Base-by-base conservation (phyloP, 306 rosid genomes). In the Nissolia schottii region DNA sequence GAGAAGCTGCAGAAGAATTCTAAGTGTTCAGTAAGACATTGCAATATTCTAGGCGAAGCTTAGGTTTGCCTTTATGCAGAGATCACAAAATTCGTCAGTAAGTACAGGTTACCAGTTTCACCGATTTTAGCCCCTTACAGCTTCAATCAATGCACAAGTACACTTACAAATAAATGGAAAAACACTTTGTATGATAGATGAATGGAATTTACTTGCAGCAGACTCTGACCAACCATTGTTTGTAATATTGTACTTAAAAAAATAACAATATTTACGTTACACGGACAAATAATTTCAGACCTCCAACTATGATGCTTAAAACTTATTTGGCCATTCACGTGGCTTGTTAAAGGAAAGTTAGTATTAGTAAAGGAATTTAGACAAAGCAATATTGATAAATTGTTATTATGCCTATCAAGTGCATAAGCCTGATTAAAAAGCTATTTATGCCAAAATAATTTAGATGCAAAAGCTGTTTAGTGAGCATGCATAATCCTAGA, bases 1-100 rank as follows among this genome's bases (percentile, higher is more conserved):
- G 70, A 93, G 91, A 86, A 93, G 86, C 98, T 93, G 90, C 80
- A 57, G 68, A 75, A 45, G 25, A 49, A 19, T 66, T 79, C 15
- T 37, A 32, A 58, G 65, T 32, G 60, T 46, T 53, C 41, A 38
- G 40, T 35, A 14, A 66, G 23, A 80, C 12, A 48, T 64, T 58
- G 37, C 63, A 76, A 56, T 31, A 28, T 59, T 53, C 48, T 66
- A 25, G 35, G 69, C 3, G 38, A 66, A 46, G 67, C 29, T 40
- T 7, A 61, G 10, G 22, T 19, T 38, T 45, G 75, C 38, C 19
- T 49, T 41, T 25, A 61, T 13, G 10, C 10, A 51, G 22, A 66
- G 41, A 60, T 25, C 1, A 65, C 23, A 65, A 38, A 32, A 64
- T 22, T 11, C 41, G 31, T 11, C 61, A n/a, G 61, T 11, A 48